phyloP scores from a whole-genome alignment of 139 green algal species.

The Tetradesmus obliquus region DNA sequence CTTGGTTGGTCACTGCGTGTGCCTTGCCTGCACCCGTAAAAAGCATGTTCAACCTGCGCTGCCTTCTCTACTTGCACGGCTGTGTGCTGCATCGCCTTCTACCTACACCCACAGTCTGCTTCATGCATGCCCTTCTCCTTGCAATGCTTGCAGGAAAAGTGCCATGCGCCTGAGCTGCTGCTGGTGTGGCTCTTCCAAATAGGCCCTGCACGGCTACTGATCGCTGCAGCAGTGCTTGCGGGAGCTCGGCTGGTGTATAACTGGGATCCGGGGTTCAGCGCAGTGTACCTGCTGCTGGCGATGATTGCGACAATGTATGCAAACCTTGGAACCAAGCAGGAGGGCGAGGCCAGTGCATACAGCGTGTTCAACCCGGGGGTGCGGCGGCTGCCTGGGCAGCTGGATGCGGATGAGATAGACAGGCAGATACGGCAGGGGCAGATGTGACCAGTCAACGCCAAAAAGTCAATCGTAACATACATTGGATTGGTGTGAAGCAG shows the following conservation, averaged over 20 bases:
- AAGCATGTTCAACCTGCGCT: no score
- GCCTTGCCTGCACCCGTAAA: no score
- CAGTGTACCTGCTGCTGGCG: slow-evolving; percentile 49
- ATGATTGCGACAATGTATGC: slow-evolving; percentile 57
- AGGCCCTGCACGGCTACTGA: slow-evolving; percentile 2
- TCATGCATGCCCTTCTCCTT: no score
- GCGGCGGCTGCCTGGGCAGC: slow-evolving; percentile 63
- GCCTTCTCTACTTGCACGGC: no score
- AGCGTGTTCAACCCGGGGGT: slow-evolving; percentile 70
- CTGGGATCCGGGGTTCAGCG: slow-evolving; percentile 41
- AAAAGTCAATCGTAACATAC: background rate
- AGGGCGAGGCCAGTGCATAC: slow-evolving; percentile 60
- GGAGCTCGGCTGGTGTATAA: slow-evolving; percentile 15
- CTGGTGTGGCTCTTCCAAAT: slow-evolving; percentile 53
- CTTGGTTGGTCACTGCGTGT: no score
- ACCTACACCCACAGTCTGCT: no score
- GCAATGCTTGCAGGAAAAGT: slow-evolving; percentile 13
- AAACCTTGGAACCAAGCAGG: slow-evolving; percentile 56
- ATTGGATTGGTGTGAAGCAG: background rate
- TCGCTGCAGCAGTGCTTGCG: slow-evolving; percentile 26
- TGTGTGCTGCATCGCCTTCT: no score
- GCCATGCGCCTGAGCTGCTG: slow-evolving; percentile 44
- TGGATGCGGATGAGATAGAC: slow-evolving; percentile 69
- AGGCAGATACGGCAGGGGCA: slow-evolving; percentile 64
- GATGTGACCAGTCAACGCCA: slow-evolving; percentile 40